Base-by-base conservation (phyloP, 2,329 filamentous ascomycete genomes). In the Blastomyces silverae region DNA sequence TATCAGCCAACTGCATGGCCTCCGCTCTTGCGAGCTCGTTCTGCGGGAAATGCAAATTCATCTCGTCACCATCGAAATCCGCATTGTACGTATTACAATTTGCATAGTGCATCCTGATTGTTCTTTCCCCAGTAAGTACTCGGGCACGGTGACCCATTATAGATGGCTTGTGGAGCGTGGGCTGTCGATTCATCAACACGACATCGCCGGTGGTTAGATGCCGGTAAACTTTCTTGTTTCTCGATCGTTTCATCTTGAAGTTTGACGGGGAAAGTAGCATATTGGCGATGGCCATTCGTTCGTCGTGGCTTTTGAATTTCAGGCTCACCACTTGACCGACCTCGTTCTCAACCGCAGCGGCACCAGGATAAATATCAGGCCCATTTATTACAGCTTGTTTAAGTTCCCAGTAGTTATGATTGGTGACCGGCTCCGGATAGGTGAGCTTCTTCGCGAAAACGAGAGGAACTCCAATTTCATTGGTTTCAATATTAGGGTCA, bases 11-110 rank as follows among this genome's bases (percentile, higher is more conserved):
- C 70, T 92, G 90, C 70, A 96, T 84, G 1, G 94, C 94, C 79
- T 99, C 94, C 1, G 93, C 90, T 70, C 94, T 85, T 20, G 94
- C 94, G 69, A 97, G 83, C 75, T 97, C 95, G 70, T 96, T 97
- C 72, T 99, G 94, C 1, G 94, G 94, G 73, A 99, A 97, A 78
- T 99, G 94, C 92, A 99, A 95, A 77, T 99, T 99, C 94, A 99
- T 99, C 78, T 99, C 94, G 75, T 99, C 94, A 76, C 94, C 94
- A 73, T 99, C 95, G 74, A 99, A 99, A 83, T 99, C 94, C 42
- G 94, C 94, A 72, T 99, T 99, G 82, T 99, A 99, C 0, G 94
- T 97, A 74, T 99, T 99, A 77, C 94, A 97, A 76, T 99, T 99
- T 72, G 94, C 93, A 79, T 99, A 99, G 80, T 99, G 94, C 93